These are phyloP conservation scores for Beauveria sp. DNA, from an alignment of 2,329 filamentous ascomycete genomes.

Conservation along the genomic window DNA sequence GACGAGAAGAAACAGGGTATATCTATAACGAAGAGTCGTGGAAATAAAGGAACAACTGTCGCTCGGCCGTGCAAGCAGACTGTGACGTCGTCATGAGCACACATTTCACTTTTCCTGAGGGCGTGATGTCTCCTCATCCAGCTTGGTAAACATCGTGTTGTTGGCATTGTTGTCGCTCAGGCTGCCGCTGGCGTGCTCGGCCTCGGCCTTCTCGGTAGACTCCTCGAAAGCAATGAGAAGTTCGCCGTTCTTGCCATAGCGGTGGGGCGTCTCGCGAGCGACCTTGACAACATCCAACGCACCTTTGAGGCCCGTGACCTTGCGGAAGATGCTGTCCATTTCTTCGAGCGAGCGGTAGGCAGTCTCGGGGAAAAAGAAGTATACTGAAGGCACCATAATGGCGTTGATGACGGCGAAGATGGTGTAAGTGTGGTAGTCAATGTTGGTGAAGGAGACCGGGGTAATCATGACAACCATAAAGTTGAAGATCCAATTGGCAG, in stretches of 20 bases:
- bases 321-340: constrained; percentile 58
- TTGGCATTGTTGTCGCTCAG: constrained; percentile 20
- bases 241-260: constrained; percentile 54
- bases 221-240: constrained; percentile 40
- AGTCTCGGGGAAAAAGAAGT: constrained; percentile 60
- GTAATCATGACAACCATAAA: constrained; percentile 58
- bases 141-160: constrained; percentile 22
- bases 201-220: constrained; percentile 18
- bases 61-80: background rate
- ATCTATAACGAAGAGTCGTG: background rate
- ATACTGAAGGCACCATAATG: constrained; percentile 48
- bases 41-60: background rate
- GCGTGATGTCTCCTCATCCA: constrained; percentile 29
- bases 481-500: constrained; percentile 56
- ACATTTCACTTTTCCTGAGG: constrained; percentile 11
- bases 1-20: constrained; percentile 9
- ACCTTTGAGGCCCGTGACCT: constrained; percentile 37
- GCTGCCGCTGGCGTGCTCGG: constrained; percentile 22
- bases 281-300: constrained; percentile 30
- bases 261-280: constrained; percentile 40
- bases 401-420: constrained; percentile 61
- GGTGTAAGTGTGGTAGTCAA: constrained; percentile 54
- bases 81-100: background rate
- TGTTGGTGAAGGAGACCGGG: constrained; percentile 49
- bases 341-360: constrained; percentile 57